phyloP scores from a whole-genome alignment of 129 eudicot species.

The Smallanthus sonchifolius region DNA sequence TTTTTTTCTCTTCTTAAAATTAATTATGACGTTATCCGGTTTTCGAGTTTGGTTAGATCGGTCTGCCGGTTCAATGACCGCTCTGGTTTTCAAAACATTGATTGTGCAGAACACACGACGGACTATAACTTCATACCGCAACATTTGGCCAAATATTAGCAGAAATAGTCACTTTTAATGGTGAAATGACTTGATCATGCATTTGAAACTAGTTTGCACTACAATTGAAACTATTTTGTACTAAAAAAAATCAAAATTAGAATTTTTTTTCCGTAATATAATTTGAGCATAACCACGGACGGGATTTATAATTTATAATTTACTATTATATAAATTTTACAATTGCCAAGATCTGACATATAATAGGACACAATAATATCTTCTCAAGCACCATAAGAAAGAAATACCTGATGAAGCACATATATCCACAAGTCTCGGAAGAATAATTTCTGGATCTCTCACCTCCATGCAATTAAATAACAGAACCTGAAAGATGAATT shows the following conservation, averaged over 20 bases:
- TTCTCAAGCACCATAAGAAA: neutral
- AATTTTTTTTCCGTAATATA: neutral
- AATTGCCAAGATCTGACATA: neutral
- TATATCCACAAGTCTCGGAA: slow-evolving; percentile 62
- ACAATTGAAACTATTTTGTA: neutral
- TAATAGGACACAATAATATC: neutral
- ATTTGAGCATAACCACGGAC: neutral
- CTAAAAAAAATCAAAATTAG: neutral
- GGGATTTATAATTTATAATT: neutral
- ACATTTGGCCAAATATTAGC: neutral
- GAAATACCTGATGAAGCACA: slow-evolving; percentile 77
- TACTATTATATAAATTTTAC: neutral
- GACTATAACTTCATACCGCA: neutral
- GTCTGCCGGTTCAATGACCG: too few species aligned
- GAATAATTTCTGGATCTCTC: slow-evolving; percentile 74
- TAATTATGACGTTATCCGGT: too few species aligned
- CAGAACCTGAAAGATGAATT: slow-evolving; percentile 50
- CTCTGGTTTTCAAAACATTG: too few species aligned
- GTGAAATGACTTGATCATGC: neutral
- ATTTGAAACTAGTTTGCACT: neutral
- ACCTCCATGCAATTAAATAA: slow-evolving; percentile 88
- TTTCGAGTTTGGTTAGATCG: too few species aligned
- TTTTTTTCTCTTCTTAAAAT: too few species aligned
- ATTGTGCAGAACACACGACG: neutral
- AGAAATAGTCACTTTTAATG: neutral